Conservation (phyloP, 257 asterid species). For the Pogostemon cablin region DNA sequence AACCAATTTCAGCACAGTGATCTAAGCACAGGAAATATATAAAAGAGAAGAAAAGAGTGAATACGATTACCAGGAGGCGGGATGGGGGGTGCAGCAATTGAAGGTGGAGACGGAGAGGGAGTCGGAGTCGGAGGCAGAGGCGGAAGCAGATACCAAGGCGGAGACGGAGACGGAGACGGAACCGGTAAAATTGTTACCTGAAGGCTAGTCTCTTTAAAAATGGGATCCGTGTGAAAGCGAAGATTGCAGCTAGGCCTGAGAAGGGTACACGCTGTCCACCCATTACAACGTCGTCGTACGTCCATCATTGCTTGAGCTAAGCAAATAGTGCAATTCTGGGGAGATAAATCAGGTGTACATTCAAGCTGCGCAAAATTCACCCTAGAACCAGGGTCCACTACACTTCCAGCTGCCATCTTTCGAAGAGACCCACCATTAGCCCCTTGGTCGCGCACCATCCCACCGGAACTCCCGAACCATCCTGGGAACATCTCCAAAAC, state of each 20-base stretch:
- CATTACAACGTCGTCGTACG: background rate
- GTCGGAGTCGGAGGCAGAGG: background rate
- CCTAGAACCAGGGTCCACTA: constrained; percentile 19
- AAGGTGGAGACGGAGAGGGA: background rate
- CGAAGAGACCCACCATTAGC: constrained; percentile 31
- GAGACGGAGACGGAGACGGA: too few relatives aligned
- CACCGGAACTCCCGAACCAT: too few relatives aligned
- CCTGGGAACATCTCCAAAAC: background rate
- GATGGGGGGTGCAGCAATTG: too few relatives aligned
- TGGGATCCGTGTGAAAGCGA: constrained; percentile 29
- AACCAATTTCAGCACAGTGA: too few relatives aligned
- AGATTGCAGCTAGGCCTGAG: constrained; percentile 39
- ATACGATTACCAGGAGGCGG: too few relatives aligned
- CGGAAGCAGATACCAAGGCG: too few relatives aligned
- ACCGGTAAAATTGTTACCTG: background rate
- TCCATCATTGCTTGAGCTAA: background rate
- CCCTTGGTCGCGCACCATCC: constrained; percentile 18
- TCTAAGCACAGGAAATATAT: too few relatives aligned
- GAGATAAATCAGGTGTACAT: constrained; percentile 44
- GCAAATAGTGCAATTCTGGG: constrained; percentile 15
- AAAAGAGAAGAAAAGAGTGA: too few relatives aligned
- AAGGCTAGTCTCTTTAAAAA: constrained; percentile 32
- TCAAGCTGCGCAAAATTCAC: constrained; percentile 28
- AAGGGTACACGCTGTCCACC: constrained; percentile 27
- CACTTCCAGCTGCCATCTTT: constrained; percentile 38